Conservation (phyloP, 139 green algal species). For the Coelastrella sp. region DNA sequence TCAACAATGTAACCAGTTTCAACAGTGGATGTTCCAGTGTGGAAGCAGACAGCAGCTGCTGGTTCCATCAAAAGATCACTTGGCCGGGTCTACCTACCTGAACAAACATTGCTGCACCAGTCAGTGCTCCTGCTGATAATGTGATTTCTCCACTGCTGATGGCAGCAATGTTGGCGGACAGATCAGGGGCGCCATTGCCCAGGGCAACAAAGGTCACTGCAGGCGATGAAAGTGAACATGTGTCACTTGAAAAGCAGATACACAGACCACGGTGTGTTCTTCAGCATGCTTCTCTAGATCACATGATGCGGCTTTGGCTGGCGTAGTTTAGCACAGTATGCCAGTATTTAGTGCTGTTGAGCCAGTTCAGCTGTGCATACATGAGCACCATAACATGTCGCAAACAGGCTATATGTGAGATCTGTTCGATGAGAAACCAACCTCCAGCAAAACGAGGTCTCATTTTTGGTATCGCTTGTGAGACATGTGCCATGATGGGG, state of each 20-base stretch:
- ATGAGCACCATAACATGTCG: too few relatives aligned
- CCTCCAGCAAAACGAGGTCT: slow-evolving; percentile 86
- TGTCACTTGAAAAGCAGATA: too few relatives aligned
- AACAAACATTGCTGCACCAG: slow-evolving; percentile 88
- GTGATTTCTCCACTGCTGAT: slow-evolving; percentile 79
- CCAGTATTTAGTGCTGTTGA: too few relatives aligned
- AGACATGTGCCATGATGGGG: slow-evolving; percentile 83
- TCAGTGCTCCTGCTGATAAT: slow-evolving; percentile 58
- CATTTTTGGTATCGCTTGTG: slow-evolving; percentile 83
- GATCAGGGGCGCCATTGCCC: slow-evolving; percentile 91
- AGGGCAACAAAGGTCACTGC: slow-evolving; percentile 91
- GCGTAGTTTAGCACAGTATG: not conserved
- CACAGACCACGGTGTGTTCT: not conserved
- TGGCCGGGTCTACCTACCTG: slow-evolving; percentile 27
- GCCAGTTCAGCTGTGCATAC: too few relatives aligned
- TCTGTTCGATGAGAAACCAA: too few relatives aligned
- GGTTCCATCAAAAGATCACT: too few relatives aligned
- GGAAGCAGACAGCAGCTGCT: too few relatives aligned
- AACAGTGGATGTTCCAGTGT: too few relatives aligned
- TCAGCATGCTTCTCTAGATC: too few relatives aligned
- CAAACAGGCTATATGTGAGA: too few relatives aligned
- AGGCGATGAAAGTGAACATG: not conserved
- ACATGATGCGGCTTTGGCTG: not conserved
- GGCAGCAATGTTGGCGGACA: slow-evolving; percentile 84
- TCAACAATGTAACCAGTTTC: too few relatives aligned